A percentile compares a stretch with the other conserved stretches of the same genome.
Conservation (phyloP, 169 alveolate species). For the Ichthyophthirius multifiliis region DNA sequence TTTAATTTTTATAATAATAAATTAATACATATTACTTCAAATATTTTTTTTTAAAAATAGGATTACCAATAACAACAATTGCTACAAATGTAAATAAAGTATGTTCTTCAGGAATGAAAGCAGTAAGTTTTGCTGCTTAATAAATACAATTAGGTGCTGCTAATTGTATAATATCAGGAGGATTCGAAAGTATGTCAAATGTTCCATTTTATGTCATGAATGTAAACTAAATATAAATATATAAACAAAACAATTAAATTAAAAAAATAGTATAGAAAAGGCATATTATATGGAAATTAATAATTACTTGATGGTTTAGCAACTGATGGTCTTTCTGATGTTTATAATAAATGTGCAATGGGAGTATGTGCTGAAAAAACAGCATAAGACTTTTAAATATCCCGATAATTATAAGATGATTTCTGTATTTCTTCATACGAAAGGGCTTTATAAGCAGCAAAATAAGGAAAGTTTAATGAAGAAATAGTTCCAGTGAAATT, state of each 20-base stretch:
- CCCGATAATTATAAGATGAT: slow-evolving; percentile 87
- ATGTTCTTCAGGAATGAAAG: slow-evolving; percentile 83
- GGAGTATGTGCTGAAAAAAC: slow-evolving; percentile 88
- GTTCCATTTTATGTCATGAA: slow-evolving; percentile 63
- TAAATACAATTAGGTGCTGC: slow-evolving; percentile 64
- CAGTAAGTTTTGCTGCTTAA: slow-evolving; percentile 69
- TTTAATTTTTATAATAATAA: background rate
- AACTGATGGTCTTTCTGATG: slow-evolving; percentile 82
- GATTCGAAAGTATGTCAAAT: slow-evolving; percentile 80
- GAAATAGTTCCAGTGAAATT: slow-evolving; percentile 71
- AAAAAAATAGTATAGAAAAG: slow-evolving; percentile 20
- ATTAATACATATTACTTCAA: background rate
- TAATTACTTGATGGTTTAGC: slow-evolving; percentile 67
- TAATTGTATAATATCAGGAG: slow-evolving; percentile 74
- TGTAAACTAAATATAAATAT: slow-evolving; percentile 36
- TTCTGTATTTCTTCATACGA: slow-evolving; percentile 81
- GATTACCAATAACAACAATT: slow-evolving; percentile 50
- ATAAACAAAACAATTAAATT: background rate
- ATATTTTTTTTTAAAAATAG: background rate
- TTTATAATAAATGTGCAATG: slow-evolving; percentile 79
- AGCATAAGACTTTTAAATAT: slow-evolving; percentile 65
- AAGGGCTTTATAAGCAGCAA: slow-evolving; percentile 79
- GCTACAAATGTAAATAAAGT: slow-evolving; percentile 71
- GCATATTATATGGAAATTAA: slow-evolving; percentile 63
- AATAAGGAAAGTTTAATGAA: slow-evolving; percentile 56